These are phyloP conservation scores for Claviceps humidiphila DNA, from an alignment of 2,329 filamentous ascomycete genomes.

Conservation along the genomic window DNA sequence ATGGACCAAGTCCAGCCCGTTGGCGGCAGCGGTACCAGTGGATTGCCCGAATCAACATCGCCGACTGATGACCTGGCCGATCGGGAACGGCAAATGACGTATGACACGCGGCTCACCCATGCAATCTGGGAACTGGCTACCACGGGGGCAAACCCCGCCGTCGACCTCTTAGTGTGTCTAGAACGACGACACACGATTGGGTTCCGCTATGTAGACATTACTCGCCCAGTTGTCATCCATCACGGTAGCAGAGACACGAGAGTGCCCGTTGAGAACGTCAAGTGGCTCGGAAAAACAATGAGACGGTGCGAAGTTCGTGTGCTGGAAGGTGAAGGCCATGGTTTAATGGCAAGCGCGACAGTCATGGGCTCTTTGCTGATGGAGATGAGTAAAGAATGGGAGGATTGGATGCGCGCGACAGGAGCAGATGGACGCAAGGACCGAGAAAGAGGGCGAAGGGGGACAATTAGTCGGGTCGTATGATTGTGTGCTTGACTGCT, in stretches of 20 bases:
- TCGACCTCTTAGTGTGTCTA: conserved; percentile 83
- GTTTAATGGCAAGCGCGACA: conserved; percentile 82
- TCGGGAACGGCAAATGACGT: conserved; percentile 58
- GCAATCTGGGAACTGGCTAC: conserved; percentile 92
- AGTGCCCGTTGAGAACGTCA: conserved; percentile 88
- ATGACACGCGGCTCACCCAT: conserved; percentile 77
- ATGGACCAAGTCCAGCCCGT: conserved; percentile 33
- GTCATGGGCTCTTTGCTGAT: conserved; percentile 93
- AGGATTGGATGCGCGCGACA: conserved; percentile 62
- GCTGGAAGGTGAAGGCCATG: conserved; percentile 83
- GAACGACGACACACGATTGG: conserved; percentile 85
- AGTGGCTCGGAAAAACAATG: conserved; percentile 92
- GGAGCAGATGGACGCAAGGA: conserved; percentile 25
- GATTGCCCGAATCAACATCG: conserved; percentile 30
- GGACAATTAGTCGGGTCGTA: conserved; percentile 10
- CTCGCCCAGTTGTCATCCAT: conserved; percentile 79
- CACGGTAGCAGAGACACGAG: conserved; percentile 83
- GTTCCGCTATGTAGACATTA: conserved; percentile 95
- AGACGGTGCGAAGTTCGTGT: conserved; percentile 81
- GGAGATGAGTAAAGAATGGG: conserved; percentile 91
- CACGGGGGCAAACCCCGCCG: conserved; percentile 80
- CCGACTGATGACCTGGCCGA: conserved; percentile 51
- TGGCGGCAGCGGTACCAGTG: conserved; percentile 10
- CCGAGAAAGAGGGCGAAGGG: conserved; percentile 18
- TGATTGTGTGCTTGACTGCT: neutral